Base-by-base conservation (phyloP, 805 yeast species). In the Myxozyma neglecta region DNA sequence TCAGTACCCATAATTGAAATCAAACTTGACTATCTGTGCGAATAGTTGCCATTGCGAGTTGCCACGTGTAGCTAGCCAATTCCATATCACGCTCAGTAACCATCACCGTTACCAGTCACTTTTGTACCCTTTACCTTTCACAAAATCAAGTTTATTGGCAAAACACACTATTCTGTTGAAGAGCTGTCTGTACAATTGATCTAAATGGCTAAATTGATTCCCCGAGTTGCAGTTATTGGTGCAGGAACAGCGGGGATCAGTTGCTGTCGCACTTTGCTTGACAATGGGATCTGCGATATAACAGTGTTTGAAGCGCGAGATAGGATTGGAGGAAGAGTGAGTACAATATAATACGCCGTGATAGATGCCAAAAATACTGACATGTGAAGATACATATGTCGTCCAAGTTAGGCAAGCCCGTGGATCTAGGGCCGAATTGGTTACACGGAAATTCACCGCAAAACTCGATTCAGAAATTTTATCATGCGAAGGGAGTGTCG, bases 241-340 rank as follows among this genome's bases (percentile, higher is more conserved):
- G 76, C 73, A 16, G 76, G 76, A 18, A 61, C 66, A 40, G 73
- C 75, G 7, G 76, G 76, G 24, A 63, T 73, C 18, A 54, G 71
- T 47, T 74, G 74, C 37, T 74, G 76, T 3, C 66, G 68, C 14
- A 61, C 66, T 43, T 64, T 73, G 18, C 63, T 65, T 35, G 58
- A 48, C 40, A 53, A 52, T 3, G 70, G 70, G 47, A 42, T 61
- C 20, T 62, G 63, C 43, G 44, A 57, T 35, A 68, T 72, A 36
- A 48, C 72, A 3, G 53, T 73, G 7, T 57, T 69, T 14, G 76
- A 73, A 52, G 75, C 73, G 34, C 63, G 75, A n/a, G 70, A 66
- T 51, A 70, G 75, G 9, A 43, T 69, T 20, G 76, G 76, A 16
- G 76, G 76, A 7, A 55, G 68, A 24, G 69, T 66, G 20, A 14